phyloP scores from a whole-genome alignment of 2,329 filamentous ascomycete species.

The Neopestalotiopsis rosae region DNA sequence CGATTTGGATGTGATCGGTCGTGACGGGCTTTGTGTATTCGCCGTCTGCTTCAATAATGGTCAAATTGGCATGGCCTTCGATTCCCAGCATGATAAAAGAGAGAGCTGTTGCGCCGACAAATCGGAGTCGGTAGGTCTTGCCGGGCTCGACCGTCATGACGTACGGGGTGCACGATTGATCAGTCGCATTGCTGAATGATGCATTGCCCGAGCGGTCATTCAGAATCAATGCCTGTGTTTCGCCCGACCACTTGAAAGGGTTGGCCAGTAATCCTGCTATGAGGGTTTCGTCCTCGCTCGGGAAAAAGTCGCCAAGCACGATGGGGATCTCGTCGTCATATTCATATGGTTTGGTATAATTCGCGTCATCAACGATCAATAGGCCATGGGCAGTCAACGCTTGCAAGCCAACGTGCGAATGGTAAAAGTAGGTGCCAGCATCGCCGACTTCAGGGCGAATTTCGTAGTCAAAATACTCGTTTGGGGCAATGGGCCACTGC shows the following conservation, averaged over 20 bases:
- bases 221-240: constrained; percentile 60
- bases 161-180: constrained; percentile 47
- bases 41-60: constrained; percentile 66
- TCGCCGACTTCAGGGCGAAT: constrained; percentile 56
- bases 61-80: constrained; percentile 59
- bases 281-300: constrained; percentile 56
- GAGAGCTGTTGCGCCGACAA: constrained; percentile 62
- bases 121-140: constrained; percentile 66
- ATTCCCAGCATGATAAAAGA: constrained; percentile 60
- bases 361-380: constrained; percentile 60
- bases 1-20: constrained; percentile 58
- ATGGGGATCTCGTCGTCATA: constrained; percentile 68
- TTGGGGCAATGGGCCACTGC: constrained; percentile 69
- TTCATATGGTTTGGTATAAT: constrained; percentile 52
- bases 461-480: constrained; percentile 72
- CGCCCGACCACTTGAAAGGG: constrained; percentile 64
- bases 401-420: constrained; percentile 70
- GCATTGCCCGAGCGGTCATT: constrained; percentile 58
- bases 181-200: constrained; percentile 38
- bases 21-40: constrained; percentile 54
- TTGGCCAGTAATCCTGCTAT: constrained; percentile 51
- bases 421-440: constrained; percentile 71
- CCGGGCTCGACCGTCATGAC: constrained; percentile 64
- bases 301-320: constrained; percentile 62
- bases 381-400: constrained; percentile 61